These are phyloP conservation scores for Gynandropsis gynandra DNA, from an alignment of 345 rosid species.

Conservation along the genomic window DNA sequence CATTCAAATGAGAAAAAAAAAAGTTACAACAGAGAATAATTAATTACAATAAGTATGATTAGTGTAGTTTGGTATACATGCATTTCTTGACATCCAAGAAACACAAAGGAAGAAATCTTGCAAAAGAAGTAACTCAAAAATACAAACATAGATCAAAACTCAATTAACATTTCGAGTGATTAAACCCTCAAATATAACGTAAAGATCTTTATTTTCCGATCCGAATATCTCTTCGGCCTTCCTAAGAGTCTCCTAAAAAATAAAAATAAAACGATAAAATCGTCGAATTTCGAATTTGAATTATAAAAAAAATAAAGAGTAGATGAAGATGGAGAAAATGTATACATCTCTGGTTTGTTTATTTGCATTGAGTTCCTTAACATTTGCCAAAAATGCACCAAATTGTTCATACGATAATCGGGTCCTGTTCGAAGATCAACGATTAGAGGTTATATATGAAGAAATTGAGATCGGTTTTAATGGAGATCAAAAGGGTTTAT, in stretches of 20 bases:
- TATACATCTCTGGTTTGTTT: constrained; percentile 80
- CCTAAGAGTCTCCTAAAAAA: constrained; percentile 62
- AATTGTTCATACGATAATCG: constrained; percentile 80
- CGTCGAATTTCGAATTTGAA: not conserved
- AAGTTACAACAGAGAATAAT: no score
- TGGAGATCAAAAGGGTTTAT: no score
- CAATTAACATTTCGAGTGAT: constrained; percentile 65
- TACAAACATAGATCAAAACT: not conserved
- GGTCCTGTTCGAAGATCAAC: constrained; percentile 24
- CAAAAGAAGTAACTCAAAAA: no score
- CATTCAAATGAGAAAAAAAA: no score
- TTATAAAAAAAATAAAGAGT: not conserved
- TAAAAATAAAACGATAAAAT: no score
- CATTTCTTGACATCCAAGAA: no score
- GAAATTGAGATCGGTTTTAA: no score
- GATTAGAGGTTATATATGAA: no score
- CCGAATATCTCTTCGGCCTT: constrained; percentile 88
- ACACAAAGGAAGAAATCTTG: no score
- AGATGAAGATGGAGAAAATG: not conserved
- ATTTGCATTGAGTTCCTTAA: constrained; percentile 88
- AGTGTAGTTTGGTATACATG: no score
- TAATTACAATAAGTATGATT: no score
- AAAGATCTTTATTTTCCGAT: constrained; percentile 74
- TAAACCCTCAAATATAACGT: constrained; percentile 62
- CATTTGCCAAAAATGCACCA: constrained; percentile 84